A percentile compares a stretch with the other conserved stretches of the same genome.
Evolutionary conservation across 2,329 filamentous ascomycete species (phyloP).

Genomic region (Volutella citrinella): DNA sequence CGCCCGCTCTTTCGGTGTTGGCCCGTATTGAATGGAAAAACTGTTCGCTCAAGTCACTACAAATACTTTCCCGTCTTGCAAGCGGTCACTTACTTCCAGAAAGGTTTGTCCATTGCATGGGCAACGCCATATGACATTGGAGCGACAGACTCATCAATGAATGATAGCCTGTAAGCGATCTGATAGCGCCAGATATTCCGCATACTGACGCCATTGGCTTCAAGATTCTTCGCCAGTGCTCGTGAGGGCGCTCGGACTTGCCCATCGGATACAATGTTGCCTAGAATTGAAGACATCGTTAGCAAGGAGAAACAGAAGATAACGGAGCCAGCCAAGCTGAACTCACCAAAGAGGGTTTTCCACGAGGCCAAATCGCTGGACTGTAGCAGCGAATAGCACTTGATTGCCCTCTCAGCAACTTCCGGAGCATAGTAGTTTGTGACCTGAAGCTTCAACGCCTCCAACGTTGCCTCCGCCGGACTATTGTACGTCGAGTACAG

Average conservation of each 20-base stretch:
- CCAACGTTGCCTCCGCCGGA: constrained; percentile 28
- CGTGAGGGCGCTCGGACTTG: constrained; percentile 10
- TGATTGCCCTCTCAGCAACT: constrained; percentile 33
- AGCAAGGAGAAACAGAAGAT: too few species aligned
- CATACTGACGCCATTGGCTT: constrained; percentile 4
- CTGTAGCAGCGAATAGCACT: constrained; percentile 33
- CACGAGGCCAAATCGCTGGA: constrained; percentile 31
- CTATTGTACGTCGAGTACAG: constrained; percentile 40
- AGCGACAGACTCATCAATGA: constrained; percentile 9
- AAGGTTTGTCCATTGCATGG: constrained; percentile 12
- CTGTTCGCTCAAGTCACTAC: too few species aligned
- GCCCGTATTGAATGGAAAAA: constrained; percentile 37
- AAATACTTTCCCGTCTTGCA: too few species aligned
- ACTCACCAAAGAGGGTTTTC: constrained; percentile 35
- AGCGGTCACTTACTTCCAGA: constrained; percentile 15
- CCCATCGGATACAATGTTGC: constrained; percentile 9
- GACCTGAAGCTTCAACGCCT: constrained; percentile 35
- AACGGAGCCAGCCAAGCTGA: too few species aligned
- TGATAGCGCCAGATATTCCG: constrained; percentile 8
- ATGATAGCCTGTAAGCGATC: constrained; percentile 9
- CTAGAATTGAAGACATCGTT: too few species aligned
- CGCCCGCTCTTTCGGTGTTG: constrained; percentile 28
- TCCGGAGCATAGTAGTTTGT: constrained; percentile 42
- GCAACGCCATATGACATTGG: constrained; percentile 12
- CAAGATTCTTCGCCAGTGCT: constrained; percentile 6